These are phyloP conservation scores for Hemisphaericaspora xylofermentans DNA, from an alignment of 1,139 yeast species.

Conservation along the genomic window DNA sequence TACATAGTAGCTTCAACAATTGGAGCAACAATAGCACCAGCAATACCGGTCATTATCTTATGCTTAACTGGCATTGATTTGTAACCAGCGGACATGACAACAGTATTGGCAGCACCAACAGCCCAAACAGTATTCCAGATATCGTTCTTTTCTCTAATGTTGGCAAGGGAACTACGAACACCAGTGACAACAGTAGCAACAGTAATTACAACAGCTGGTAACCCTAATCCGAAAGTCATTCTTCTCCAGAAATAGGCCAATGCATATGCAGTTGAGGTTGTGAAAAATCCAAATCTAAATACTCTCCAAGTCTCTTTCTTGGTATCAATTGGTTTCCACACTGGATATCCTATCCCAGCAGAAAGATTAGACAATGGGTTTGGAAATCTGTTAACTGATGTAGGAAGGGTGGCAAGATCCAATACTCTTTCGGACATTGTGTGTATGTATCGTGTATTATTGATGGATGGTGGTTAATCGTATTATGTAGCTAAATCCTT, in stretches of 20 bases:
- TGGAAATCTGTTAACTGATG: conserved; percentile 43
- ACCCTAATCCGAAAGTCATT: conserved; percentile 43
- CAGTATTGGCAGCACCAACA: conserved; percentile 44
- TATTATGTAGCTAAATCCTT: not conserved
- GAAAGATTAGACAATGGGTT: conserved; percentile 43
- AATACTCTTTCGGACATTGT: conserved; percentile 13
- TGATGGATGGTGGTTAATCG: not conserved
- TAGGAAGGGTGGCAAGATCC: conserved; percentile 22
- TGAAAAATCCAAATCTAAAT: conserved; percentile 42
- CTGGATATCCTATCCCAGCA: conserved; percentile 44
- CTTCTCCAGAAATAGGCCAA: conserved; percentile 51
- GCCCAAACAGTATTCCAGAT: conserved; percentile 52
- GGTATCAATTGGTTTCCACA: conserved; percentile 47
- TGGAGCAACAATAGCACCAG: conserved; percentile 43
- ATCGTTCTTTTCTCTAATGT: conserved; percentile 49
- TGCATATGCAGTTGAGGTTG: conserved; percentile 49
- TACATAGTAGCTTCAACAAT: conserved; percentile 41
- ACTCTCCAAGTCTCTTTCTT: conserved; percentile 40
- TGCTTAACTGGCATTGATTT: conserved; percentile 44
- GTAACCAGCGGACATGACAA: conserved; percentile 42
- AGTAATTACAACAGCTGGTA: conserved; percentile 44
- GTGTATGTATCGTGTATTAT: not conserved
- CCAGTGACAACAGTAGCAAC: conserved; percentile 42
- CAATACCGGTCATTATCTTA: conserved; percentile 41
- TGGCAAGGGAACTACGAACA: conserved; percentile 33